Evolutionary conservation across 2,329 filamentous ascomycete species (phyloP).

Genomic region (Ophioceras dolichostomum): DNA sequence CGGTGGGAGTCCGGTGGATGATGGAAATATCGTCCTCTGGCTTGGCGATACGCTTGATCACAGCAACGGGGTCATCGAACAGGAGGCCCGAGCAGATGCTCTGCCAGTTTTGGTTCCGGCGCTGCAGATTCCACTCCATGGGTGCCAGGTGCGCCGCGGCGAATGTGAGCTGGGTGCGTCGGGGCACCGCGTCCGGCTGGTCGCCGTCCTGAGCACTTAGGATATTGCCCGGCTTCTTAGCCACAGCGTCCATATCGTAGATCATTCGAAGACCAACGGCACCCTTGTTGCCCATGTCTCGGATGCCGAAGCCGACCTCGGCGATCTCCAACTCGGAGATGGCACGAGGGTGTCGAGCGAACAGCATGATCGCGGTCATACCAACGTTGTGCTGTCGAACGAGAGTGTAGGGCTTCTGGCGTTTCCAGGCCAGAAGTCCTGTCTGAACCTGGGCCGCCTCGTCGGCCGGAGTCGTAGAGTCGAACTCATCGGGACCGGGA

Average conservation of each 20-base stretch:
- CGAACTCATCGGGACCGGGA: neutral
- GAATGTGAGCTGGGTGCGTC: conserved; percentile 61
- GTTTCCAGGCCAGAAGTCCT: too few species aligned
- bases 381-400: conserved; percentile 65
- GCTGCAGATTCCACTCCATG: conserved; percentile 65
- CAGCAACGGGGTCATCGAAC: conserved; percentile 46
- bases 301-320: conserved; percentile 72
- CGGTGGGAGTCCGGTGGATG: neutral
- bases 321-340: conserved; percentile 61
- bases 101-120: conserved; percentile 81
- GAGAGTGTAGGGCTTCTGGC: conserved; percentile 54
- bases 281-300: conserved; percentile 92
- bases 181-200: conserved; percentile 14
- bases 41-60: conserved; percentile 13
- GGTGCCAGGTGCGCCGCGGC: conserved; percentile 81
- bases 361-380: conserved; percentile 83
- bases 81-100: conserved; percentile 69
- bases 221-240: conserved; percentile 21
- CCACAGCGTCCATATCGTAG: too few species aligned
- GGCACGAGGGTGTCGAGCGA: conserved; percentile 51
- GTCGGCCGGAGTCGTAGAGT: neutral
- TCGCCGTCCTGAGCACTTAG: conserved; percentile 11
- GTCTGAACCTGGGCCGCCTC: too few species aligned
- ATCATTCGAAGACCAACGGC: conserved; percentile 68
- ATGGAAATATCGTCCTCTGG: conserved; percentile 1